Evolutionary conservation across 148 eudicot genomes (phyloP).

Genomic region (Beta vulgaris): DNA sequence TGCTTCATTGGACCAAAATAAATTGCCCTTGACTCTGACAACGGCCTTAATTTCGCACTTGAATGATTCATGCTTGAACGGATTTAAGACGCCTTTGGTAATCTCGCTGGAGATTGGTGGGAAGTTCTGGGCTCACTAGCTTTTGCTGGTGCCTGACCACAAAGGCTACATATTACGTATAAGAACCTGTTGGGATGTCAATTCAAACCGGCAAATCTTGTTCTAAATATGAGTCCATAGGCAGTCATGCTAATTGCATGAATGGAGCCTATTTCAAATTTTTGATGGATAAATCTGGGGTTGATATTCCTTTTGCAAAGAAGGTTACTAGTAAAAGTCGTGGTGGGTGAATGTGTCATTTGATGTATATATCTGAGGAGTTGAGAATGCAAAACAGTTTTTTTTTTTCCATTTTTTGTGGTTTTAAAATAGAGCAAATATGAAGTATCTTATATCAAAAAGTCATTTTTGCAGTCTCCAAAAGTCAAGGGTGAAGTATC

Average conservation of each 20-base stretch:
- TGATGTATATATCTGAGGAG: background rate
- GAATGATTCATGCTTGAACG: background rate
- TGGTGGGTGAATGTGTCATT: background rate
- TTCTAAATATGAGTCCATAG: background rate
- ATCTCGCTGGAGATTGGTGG: background rate
- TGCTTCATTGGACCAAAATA: background rate
- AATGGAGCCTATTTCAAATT: background rate
- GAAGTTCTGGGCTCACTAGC: background rate
- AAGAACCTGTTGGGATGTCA: background rate
- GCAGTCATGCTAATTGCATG: background rate
- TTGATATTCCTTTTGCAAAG: background rate
- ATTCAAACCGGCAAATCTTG: background rate
- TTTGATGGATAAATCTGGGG: background rate
- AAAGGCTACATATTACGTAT: background rate
- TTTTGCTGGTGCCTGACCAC: background rate
- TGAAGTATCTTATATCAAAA: slow-evolving; percentile 3
- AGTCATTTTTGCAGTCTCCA: slow-evolving; percentile 52
- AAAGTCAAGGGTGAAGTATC: slow-evolving; percentile 51
- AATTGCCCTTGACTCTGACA: background rate
- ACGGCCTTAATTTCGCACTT: background rate
- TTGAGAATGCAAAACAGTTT: background rate
- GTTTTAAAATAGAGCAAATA: background rate
- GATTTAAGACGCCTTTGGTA: background rate
- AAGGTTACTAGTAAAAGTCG: background rate
- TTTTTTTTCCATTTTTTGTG: background rate